A percentile compares a stretch with the other conserved stretches of the same genome.
Conservation (phyloP, 768 basidiomycete genomes). For the Phallus indusiatus region DNA sequence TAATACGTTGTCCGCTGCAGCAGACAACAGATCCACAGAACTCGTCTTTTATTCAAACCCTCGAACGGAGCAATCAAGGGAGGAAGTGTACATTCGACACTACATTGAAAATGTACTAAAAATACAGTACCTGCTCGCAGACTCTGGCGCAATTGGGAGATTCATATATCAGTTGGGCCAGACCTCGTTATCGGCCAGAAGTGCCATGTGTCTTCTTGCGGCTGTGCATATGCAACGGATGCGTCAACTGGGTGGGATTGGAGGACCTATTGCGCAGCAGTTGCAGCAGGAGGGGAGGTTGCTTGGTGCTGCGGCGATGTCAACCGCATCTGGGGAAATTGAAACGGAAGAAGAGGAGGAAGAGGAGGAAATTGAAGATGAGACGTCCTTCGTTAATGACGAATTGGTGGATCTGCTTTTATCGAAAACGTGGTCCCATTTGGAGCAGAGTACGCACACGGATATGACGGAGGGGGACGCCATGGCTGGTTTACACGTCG, state of each 20-base stretch:
- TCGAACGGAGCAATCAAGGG: slow-evolving; percentile 13
- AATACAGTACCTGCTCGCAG: slow-evolving; percentile 64
- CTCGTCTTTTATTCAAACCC: not conserved
- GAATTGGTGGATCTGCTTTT: not conserved
- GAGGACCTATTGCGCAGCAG: slow-evolving; percentile 3
- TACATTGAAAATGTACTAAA: slow-evolving; percentile 57
- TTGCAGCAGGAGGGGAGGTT: not conserved
- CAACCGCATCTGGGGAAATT: not conserved
- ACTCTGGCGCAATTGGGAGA: slow-evolving; percentile 27
- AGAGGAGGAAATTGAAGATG: not conserved
- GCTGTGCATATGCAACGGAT: slow-evolving; percentile 40
- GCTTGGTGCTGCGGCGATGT: slow-evolving; percentile 2
- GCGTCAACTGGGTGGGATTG: slow-evolving; percentile 6
- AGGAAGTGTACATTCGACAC: slow-evolving; percentile 18
- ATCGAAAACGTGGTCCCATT: not conserved
- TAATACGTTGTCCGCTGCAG: no score
- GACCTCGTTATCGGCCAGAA: slow-evolving; percentile 35
- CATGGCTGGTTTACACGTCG: slow-evolving; percentile 66
- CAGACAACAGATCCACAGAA: not conserved
- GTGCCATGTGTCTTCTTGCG: slow-evolving; percentile 55
- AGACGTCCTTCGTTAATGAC: not conserved
- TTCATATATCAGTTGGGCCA: slow-evolving; percentile 46
- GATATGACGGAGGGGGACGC: slow-evolving; percentile 52
- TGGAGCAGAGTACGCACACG: not conserved
- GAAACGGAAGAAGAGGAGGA: not conserved